Conservation (phyloP, 148 eudicot genomes). For the Fallopia convolvulus region DNA sequence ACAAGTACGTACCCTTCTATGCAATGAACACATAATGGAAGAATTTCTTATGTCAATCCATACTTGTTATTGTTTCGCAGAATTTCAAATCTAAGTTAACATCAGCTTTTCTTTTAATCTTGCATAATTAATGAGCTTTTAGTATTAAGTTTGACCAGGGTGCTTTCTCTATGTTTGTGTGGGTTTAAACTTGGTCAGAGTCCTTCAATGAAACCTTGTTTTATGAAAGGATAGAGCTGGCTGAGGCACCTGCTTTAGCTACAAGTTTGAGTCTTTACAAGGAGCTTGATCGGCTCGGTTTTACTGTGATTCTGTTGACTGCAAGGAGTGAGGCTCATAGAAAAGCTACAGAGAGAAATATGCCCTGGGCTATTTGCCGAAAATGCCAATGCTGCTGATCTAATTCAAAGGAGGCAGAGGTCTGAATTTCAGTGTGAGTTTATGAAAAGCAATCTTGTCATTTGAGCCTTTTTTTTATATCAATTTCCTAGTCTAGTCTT, state of each 20-base stretch:
- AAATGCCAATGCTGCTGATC: slow-evolving; percentile 86
- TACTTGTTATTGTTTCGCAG: background rate
- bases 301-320: slow-evolving; percentile 67
- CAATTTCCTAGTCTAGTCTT: slow-evolving; percentile 3
- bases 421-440: slow-evolving; percentile 77
- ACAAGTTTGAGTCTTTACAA: slow-evolving; percentile 72
- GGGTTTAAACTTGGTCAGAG: slow-evolving; percentile 35
- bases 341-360: slow-evolving; percentile 42
- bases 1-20: background rate
- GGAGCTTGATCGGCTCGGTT: slow-evolving; percentile 53
- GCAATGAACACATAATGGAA: background rate
- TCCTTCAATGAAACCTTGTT: slow-evolving; percentile 45
- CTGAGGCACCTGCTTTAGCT: slow-evolving; percentile 57
- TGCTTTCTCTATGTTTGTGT: background rate
- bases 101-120: background rate
- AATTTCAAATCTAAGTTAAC: background rate
- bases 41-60: background rate
- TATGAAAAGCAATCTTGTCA: background rate
- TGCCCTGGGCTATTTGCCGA: slow-evolving; percentile 44
- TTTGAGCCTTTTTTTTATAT: background rate
- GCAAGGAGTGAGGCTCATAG: slow-evolving; percentile 62
- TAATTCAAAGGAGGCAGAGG: slow-evolving; percentile 81
- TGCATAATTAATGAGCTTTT: background rate
- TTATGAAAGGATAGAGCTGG: slow-evolving; percentile 47
- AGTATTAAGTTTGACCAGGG: background rate